Evolutionary conservation across 2,329 filamentous ascomycete genomes (phyloP).

Genomic region (Nannizzia gypsea): DNA sequence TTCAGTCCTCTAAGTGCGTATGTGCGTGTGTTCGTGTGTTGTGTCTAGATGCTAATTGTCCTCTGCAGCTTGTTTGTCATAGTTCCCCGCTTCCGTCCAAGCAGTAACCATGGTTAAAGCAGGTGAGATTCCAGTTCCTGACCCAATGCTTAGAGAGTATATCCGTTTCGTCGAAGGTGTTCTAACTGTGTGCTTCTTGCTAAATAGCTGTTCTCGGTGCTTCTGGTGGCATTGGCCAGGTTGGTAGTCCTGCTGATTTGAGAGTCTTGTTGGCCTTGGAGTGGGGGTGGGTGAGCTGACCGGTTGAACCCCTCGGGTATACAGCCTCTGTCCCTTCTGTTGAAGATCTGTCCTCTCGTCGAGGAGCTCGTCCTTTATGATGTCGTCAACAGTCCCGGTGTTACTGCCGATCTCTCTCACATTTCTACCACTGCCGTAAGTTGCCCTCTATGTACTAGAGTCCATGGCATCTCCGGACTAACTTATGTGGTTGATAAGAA

Average conservation of each 20-base stretch:
- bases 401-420: constrained; percentile 91
- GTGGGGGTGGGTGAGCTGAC: neutral
- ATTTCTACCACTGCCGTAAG: constrained; percentile 80
- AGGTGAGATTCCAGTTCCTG: constrained; percentile 16
- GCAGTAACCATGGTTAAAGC: constrained; percentile 39
- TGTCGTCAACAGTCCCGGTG: constrained; percentile 97
- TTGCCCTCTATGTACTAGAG: constrained; percentile 19
- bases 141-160: neutral
- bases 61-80: neutral
- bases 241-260: constrained; percentile 32
- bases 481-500: constrained; percentile 42
- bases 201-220: constrained; percentile 73
- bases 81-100: constrained; percentile 11
- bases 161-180: neutral
- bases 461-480: neutral
- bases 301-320: neutral
- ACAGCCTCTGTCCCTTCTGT: constrained; percentile 87
- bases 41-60: neutral
- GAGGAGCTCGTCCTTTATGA: constrained; percentile 95
- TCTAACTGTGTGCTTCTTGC: neutral
- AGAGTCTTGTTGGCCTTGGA: neutral
- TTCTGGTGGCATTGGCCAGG: constrained; percentile 97
- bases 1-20: neutral
- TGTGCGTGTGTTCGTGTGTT: too few species aligned
- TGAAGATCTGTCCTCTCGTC: constrained; percentile 80